Evolutionary conservation across 768 basidiomycete genomes (phyloP).

Genomic region (Tricholoma sp.): DNA sequence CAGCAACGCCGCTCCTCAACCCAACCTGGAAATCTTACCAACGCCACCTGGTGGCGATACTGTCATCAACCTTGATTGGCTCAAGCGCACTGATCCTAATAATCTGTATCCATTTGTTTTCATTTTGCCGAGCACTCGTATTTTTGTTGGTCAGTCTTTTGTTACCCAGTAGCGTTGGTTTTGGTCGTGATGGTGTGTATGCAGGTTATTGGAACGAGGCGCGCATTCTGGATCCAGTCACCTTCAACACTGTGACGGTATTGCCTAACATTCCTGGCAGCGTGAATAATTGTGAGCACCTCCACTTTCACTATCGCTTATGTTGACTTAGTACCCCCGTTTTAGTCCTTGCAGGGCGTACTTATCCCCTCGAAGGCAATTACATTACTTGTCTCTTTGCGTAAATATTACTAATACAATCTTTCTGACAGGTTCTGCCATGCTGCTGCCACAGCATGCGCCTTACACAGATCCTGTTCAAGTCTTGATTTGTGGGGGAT

Average conservation of each 20-base stretch:
- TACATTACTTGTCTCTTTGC: neutral
- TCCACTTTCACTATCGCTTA: neutral
- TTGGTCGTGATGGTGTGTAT: neutral
- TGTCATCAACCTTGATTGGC: slow-evolving; percentile 55
- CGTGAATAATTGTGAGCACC: slow-evolving; percentile 53
- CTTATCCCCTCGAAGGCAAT: slow-evolving; percentile 67
- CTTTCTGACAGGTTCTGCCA: slow-evolving; percentile 40
- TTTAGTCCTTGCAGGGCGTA: slow-evolving; percentile 61
- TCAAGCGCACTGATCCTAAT: slow-evolving; percentile 70
- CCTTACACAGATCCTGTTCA: slow-evolving; percentile 74
- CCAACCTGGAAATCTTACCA: slow-evolving; percentile 70
- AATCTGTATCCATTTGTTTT: slow-evolving; percentile 78
- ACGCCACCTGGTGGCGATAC: slow-evolving; percentile 62
- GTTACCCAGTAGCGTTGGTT: neutral
- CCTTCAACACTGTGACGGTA: slow-evolving; percentile 52
- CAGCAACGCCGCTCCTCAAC: slow-evolving; percentile 60
- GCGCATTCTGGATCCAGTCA: slow-evolving; percentile 62
- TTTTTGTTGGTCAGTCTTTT: slow-evolving; percentile 61
- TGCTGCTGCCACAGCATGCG: slow-evolving; percentile 63
- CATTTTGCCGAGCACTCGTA: slow-evolving; percentile 60
- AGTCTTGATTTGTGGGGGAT: slow-evolving; percentile 73
- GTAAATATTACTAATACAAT: neutral
- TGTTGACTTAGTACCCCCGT: neutral
- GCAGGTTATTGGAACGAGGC: slow-evolving; percentile 80
- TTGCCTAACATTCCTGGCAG: slow-evolving; percentile 74